These are phyloP conservation scores for Nephelium lappaceum DNA, from an alignment of 345 rosid genomes.

Conservation along the genomic window DNA sequence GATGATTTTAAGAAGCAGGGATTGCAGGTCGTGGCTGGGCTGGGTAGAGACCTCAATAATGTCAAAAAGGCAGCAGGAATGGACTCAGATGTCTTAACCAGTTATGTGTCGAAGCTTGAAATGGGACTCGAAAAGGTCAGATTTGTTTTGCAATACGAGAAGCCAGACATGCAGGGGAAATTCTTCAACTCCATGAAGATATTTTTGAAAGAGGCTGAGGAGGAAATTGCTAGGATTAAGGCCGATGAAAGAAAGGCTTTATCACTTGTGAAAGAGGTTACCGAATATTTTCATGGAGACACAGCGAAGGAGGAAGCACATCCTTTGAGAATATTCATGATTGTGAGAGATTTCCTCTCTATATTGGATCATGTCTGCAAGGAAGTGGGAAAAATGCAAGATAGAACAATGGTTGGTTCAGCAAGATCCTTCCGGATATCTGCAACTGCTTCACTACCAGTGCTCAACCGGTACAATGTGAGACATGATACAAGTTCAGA, in stretches of 20 bases:
- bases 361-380: slow-evolving; percentile 90
- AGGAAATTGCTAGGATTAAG: slow-evolving; percentile 69
- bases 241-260: slow-evolving; percentile 74
- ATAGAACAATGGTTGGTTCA: slow-evolving; percentile 68
- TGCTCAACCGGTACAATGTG: slow-evolving; percentile 66
- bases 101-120: slow-evolving; percentile 86
- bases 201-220: slow-evolving; percentile 80
- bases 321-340: slow-evolving; percentile 84
- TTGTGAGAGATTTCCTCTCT: slow-evolving; percentile 84
- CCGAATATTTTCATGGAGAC: slow-evolving; percentile 90
- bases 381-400: slow-evolving; percentile 90
- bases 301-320: slow-evolving; percentile 93
- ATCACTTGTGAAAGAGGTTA: slow-evolving; percentile 84
- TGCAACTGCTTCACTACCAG: slow-evolving; percentile 75
- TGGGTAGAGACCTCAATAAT: slow-evolving; percentile 78
- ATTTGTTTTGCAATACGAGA: slow-evolving; percentile 70
- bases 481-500: slow-evolving; percentile 78
- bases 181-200: slow-evolving; percentile 72
- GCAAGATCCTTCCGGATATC: slow-evolving; percentile 89
- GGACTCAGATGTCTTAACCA: slow-evolving; percentile 91
- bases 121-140: slow-evolving; percentile 79
- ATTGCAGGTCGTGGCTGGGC: slow-evolving; percentile 84
- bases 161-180: slow-evolving; percentile 58
- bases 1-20: slow-evolving; percentile 87
- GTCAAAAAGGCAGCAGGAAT: slow-evolving; percentile 94